These are phyloP conservation scores for Leccinum pellstonianum DNA, from an alignment of 768 basidiomycete genomes.

Conservation along the genomic window DNA sequence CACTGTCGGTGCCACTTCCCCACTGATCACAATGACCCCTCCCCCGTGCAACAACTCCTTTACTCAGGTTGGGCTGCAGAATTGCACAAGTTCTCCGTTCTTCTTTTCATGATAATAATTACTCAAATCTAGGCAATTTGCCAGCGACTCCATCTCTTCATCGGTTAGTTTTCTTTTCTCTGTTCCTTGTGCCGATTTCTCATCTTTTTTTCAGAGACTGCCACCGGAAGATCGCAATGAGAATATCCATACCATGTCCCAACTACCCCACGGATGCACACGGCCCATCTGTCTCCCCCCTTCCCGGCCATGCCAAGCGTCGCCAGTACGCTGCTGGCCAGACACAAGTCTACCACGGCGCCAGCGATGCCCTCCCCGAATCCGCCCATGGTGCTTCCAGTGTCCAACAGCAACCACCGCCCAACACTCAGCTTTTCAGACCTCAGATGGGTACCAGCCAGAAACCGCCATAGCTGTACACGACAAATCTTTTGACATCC, in stretches of 20 bases:
- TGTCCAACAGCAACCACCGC: constrained; percentile 39
- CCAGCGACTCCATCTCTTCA: constrained; percentile 78
- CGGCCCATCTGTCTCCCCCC: constrained; percentile 44
- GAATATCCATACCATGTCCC: constrained; percentile 59
- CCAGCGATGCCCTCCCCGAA: constrained; percentile 42
- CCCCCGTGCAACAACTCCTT: constrained; percentile 66
- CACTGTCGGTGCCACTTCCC: background rate
- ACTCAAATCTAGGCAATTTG: constrained; percentile 40
- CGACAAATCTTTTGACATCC: constrained; percentile 88
- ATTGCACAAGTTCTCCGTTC: constrained; percentile 56
- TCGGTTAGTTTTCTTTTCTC: constrained; percentile 56
- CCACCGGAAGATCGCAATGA: constrained; percentile 83
- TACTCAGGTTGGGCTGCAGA: constrained; percentile 85
- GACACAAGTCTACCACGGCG: constrained; percentile 34
- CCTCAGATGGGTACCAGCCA: constrained; percentile 86
- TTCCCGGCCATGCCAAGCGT: constrained; percentile 56
- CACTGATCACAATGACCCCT: constrained; percentile 39
- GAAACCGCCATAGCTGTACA: constrained; percentile 76
- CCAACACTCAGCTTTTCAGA: constrained; percentile 67
- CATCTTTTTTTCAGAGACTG: constrained; percentile 48
- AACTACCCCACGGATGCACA: constrained; percentile 37
- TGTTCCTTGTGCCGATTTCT: constrained; percentile 7
- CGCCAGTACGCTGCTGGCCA: too few relatives aligned
- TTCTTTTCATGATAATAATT: too few relatives aligned
- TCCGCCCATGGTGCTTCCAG: constrained; percentile 41